phyloP scores from a whole-genome alignment of 305 asterid species.

The Euphrasia arctica region DNA sequence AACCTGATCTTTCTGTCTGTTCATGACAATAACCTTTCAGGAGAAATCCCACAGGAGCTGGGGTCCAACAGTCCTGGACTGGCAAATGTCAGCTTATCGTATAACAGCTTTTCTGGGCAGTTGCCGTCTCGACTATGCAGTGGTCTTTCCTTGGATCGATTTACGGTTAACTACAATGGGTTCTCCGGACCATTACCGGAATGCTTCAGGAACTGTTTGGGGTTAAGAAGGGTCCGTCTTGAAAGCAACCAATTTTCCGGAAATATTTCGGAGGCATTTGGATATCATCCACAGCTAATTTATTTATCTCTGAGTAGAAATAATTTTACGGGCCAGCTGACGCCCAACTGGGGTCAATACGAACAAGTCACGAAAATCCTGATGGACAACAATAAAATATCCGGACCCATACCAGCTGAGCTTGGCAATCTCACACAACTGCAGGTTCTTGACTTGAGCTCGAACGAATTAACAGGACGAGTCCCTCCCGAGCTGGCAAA shows the following conservation, averaged over 20 bases:
- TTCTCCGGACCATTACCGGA: conserved; percentile 69
- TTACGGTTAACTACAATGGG: conserved; percentile 54
- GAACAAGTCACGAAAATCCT: conserved; percentile 43
- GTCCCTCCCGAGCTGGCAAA: conserved; percentile 60
- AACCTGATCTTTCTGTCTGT: conserved; percentile 37
- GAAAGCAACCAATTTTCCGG: conserved; percentile 72
- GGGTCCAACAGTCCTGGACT: conserved; percentile 43
- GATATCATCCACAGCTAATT: conserved; percentile 62
- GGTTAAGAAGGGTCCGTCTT: conserved; percentile 55
- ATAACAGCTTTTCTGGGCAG: conserved; percentile 55
- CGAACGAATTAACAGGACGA: conserved; percentile 62
- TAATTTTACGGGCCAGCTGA: conserved; percentile 51
- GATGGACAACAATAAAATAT: conserved; percentile 50
- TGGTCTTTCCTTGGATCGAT: conserved; percentile 48
- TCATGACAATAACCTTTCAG: conserved; percentile 49
- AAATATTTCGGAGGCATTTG: conserved; percentile 71
- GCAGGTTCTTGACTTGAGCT: conserved; percentile 47
- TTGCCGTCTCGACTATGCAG: conserved; percentile 64
- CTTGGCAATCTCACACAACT: conserved; percentile 59
- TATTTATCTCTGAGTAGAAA: conserved; percentile 54
- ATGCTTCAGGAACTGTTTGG: conserved; percentile 74
- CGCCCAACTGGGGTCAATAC: conserved; percentile 56
- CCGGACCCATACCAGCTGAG: conserved; percentile 73
- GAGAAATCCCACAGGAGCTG: conserved; percentile 54
- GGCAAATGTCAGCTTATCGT: conserved; percentile 43